Evolutionary conservation across 495 filamentous ascomycete species (phyloP), one percentile per base, ranked within the genome.

Genomic region (Pyronema omphalodes): DNA sequence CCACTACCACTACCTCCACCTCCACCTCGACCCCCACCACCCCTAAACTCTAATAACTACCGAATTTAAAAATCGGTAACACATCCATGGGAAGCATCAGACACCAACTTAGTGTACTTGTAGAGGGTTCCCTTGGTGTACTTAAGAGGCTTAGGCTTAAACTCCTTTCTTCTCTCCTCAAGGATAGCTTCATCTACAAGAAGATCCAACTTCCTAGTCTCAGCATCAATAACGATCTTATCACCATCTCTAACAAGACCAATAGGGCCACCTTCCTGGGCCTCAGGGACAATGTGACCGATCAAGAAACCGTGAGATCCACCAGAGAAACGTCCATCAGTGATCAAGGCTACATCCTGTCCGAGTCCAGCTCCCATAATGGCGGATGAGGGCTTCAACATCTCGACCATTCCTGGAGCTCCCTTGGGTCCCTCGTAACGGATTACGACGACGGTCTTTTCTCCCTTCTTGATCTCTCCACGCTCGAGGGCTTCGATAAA

Each of bases 371-470:
- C 82, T 52, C 84, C 84, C 84, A 89, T 89, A 68, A 89, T 86
- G 18, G 83, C 83, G 8, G 79, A 81, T 52, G 74, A 78, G 41
- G 85, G 84, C 68, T 89, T 89, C 62, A 89, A 68, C 84, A 88
- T 88, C 69, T 89, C 84, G 9, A 84, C 83, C 85, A 89, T 88
- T 46, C 83, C 83, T 0, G 83, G 83, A 1, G 82, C 82, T 54
- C 83, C 83, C 68, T 83, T 83, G 47, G 83, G 83, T 0, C 84
- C 91, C 62, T 89, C 86, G 73, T 98, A 95, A 47, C 91, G 85
- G 72, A 98, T 96, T 46, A 96, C 80, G 45, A 95, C 89, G 34
- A 98, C 93, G 0, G 85, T 93, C 73, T 95, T 96, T 69, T 98
- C 89, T 56, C 88, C 89, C 74, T 93, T 89, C 71, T 84, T 88